A percentile compares a stretch with the other conserved stretches of the same genome.
These are phyloP conservation scores for Fusarium globosum DNA, from an alignment of 2,329 filamentous ascomycete genomes.

Conservation along the genomic window DNA sequence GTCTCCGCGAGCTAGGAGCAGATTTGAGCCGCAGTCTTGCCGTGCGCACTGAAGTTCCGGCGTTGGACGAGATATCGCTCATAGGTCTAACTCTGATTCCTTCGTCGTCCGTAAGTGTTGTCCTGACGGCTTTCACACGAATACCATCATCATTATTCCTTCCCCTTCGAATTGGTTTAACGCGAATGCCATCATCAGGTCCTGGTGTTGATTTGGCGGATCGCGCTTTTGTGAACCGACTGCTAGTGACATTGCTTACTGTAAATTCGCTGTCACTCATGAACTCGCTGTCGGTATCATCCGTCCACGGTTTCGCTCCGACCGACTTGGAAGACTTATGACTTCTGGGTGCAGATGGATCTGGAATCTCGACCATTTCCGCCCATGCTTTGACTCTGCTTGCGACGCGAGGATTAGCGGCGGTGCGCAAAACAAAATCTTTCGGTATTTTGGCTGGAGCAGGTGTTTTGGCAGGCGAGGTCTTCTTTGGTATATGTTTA, in stretches of 20 bases:
- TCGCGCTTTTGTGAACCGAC: slow-evolving; percentile 33
- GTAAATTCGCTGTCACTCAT: slow-evolving; percentile 48
- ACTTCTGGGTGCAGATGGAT: slow-evolving; percentile 52
- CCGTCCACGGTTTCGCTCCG: slow-evolving; percentile 41
- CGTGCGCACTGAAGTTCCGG: slow-evolving; percentile 40
- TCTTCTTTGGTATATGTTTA: slow-evolving; percentile 59
- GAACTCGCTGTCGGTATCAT: slow-evolving; percentile 44
- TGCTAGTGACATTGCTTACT: slow-evolving; percentile 41
- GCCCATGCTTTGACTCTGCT: slow-evolving; percentile 74
- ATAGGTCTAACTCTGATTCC: slow-evolving; percentile 48
- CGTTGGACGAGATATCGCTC: slow-evolving; percentile 45
- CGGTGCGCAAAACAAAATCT: slow-evolving; percentile 65
- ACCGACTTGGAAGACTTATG: slow-evolving; percentile 52
- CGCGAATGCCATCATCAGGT: slow-evolving; percentile 57
- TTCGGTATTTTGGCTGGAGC: slow-evolving; percentile 61
- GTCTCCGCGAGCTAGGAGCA: slow-evolving; percentile 39
- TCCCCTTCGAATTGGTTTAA: slow-evolving; percentile 53
- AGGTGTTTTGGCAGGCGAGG: slow-evolving; percentile 50
- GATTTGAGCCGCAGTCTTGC: slow-evolving; percentile 46
- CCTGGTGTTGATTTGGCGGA: slow-evolving; percentile 42
- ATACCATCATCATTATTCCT: slow-evolving; percentile 50
- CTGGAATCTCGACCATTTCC: slow-evolving; percentile 62
- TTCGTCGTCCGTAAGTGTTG: slow-evolving; percentile 43
- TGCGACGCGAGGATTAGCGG: slow-evolving; percentile 65
- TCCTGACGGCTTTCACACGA: slow-evolving; percentile 45